Evolutionary conservation across 1,139 yeast species (phyloP).

Genomic region (Yamadazyma kanchanaburiensis): DNA sequence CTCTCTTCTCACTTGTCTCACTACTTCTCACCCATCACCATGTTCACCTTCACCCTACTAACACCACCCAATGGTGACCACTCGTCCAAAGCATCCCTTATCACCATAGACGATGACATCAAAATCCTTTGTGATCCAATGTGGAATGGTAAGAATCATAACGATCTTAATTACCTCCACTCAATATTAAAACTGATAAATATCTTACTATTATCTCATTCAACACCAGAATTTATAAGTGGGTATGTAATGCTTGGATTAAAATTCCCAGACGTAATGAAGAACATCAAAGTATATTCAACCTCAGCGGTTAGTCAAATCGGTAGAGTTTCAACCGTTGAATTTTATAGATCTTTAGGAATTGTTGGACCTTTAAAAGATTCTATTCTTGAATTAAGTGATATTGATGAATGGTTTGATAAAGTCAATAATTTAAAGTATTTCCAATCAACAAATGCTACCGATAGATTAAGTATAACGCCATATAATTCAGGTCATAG

Average conservation of each 20-base stretch:
- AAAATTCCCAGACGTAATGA: slow-evolving; percentile 57
- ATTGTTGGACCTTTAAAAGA: slow-evolving; percentile 68
- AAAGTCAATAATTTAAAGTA: slow-evolving; percentile 66
- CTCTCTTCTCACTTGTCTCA: background rate
- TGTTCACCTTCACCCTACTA: slow-evolving; percentile 42
- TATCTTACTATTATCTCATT: slow-evolving; percentile 75
- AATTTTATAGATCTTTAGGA: slow-evolving; percentile 70
- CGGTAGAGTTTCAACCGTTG: slow-evolving; percentile 84
- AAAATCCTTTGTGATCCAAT: slow-evolving; percentile 68
- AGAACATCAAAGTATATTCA: slow-evolving; percentile 73
- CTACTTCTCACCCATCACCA: slow-evolving; percentile 9
- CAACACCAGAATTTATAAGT: slow-evolving; percentile 77
- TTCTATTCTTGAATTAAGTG: slow-evolving; percentile 63
- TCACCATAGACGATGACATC: slow-evolving; percentile 45
- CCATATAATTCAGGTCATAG: slow-evolving; percentile 93
- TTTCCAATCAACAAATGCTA: slow-evolving; percentile 67
- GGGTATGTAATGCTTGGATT: slow-evolving; percentile 70
- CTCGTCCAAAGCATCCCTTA: slow-evolving; percentile 40
- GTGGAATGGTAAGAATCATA: slow-evolving; percentile 54
- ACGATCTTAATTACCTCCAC: slow-evolving; percentile 42
- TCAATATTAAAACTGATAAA: slow-evolving; percentile 51
- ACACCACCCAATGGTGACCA: slow-evolving; percentile 28
- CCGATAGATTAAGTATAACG: slow-evolving; percentile 61
- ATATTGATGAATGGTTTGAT: slow-evolving; percentile 79
- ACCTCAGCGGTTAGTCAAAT: slow-evolving; percentile 85